Percentiles rank a stretch among this genome's conserved stretches.
Conservation (phyloP, 805 yeast genomes). For the Lipomyces yamanashiensis region DNA sequence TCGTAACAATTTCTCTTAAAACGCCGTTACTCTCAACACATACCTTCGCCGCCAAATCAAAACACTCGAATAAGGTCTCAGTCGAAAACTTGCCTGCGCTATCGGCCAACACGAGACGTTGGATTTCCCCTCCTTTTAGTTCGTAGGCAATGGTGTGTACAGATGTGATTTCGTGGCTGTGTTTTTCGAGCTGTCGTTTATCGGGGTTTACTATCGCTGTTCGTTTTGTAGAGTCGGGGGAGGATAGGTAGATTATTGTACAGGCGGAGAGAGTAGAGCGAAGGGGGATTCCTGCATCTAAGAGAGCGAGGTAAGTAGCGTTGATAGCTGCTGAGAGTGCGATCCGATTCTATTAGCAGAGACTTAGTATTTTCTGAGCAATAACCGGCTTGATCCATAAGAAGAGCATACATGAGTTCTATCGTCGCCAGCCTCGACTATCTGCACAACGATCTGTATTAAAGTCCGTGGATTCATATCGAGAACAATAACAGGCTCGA, state of each 20-base stretch:
- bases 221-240: neutral
- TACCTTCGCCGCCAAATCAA: slow-evolving; percentile 58
- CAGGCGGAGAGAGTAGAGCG: slow-evolving; percentile 32
- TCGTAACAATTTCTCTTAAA: slow-evolving; percentile 53
- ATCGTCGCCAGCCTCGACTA: slow-evolving; percentile 59
- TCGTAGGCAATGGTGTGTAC: slow-evolving; percentile 70
- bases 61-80: slow-evolving; percentile 54
- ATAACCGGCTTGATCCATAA: neutral
- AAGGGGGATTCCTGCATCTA: slow-evolving; percentile 79
- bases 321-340: slow-evolving; percentile 75
- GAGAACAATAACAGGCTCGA: slow-evolving; percentile 64
- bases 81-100: slow-evolving; percentile 73
- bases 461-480: slow-evolving; percentile 78
- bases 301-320: slow-evolving; percentile 70
- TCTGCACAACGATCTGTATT: slow-evolving; percentile 69
- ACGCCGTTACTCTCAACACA: slow-evolving; percentile 52
- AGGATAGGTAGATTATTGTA: slow-evolving; percentile 7
- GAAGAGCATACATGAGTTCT: slow-evolving; percentile 37
- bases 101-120: slow-evolving; percentile 68
- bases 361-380: neutral
- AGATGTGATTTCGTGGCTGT: slow-evolving; percentile 46
- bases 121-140: slow-evolving; percentile 55
- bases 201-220: slow-evolving; percentile 52
- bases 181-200: slow-evolving; percentile 47
- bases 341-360: slow-evolving; percentile 43